Percentiles rank a stretch among this genome's conserved stretches.
Evolutionary conservation across 106 monocot species (phyloP).

Genomic region (Iris macrosiphon): DNA sequence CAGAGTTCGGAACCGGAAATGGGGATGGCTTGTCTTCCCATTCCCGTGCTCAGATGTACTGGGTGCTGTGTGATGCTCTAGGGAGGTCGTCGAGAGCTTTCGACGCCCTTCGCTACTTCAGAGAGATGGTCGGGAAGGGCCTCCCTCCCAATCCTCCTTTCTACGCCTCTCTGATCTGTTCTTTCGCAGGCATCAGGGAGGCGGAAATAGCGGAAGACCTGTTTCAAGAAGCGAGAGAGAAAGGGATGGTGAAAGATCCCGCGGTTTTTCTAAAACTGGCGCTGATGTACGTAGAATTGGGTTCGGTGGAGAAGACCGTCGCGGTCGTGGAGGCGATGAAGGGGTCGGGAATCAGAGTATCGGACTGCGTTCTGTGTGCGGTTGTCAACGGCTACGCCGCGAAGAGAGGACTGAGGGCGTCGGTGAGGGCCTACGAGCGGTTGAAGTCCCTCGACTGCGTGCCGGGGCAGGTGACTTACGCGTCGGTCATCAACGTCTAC

Average conservation of each 20-base stretch:
- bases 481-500: constrained; percentile 68
- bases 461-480: constrained; percentile 78
- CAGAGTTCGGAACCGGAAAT: constrained; percentile 28
- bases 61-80: constrained; percentile 62
- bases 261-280: constrained; percentile 52
- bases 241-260: constrained; percentile 44
- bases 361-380: constrained; percentile 67
- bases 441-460: constrained; percentile 47
- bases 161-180: constrained; percentile 56
- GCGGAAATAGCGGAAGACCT: constrained; percentile 56
- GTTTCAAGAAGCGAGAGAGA: constrained; percentile 48
- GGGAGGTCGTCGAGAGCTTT: constrained; percentile 46
- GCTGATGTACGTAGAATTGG: constrained; percentile 67
- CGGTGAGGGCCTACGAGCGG: constrained; percentile 46
- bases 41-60: constrained; percentile 27
- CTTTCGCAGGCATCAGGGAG: constrained; percentile 61
- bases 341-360: constrained; percentile 38
- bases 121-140: constrained; percentile 53
- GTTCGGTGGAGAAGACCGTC: constrained; percentile 40
- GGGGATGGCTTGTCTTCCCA: neutral
- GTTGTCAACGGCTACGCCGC: constrained; percentile 62
- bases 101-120: constrained; percentile 52
- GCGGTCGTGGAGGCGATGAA: constrained; percentile 47
- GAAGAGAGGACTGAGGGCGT: constrained; percentile 32
- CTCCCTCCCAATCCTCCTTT: constrained; percentile 24